Conservation (phyloP, 495 filamentous ascomycete species). For the Lasiosphaeria miniovina region DNA sequence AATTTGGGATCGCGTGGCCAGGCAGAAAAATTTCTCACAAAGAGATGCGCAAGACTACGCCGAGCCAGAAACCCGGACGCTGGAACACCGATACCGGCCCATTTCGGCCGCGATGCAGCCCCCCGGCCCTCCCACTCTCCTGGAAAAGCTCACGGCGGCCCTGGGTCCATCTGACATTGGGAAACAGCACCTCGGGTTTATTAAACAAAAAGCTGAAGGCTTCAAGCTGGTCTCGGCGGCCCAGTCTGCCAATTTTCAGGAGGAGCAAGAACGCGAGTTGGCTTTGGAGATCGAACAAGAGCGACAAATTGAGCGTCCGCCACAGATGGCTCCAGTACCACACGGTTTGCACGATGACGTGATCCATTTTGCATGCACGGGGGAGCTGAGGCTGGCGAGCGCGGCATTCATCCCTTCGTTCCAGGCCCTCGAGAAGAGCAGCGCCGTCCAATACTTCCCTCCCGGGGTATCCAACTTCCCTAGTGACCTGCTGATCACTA, state of each 20-base stretch:
- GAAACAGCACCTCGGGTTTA: neutral
- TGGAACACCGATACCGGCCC: constrained; percentile 20
- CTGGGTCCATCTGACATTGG: neutral
- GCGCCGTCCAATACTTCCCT: constrained; percentile 31
- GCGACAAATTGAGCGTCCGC: constrained; percentile 51
- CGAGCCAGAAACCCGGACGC: constrained; percentile 32
- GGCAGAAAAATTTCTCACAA: constrained; percentile 12
- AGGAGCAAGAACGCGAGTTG: constrained; percentile 71
- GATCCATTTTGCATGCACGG: constrained; percentile 18
- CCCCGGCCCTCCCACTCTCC: neutral
- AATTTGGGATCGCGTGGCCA: constrained; percentile 23
- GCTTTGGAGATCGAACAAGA: constrained; percentile 62
- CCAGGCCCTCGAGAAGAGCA: constrained; percentile 28
- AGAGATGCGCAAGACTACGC: constrained; percentile 44
- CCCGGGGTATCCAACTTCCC: constrained; percentile 30
- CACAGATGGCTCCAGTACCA: constrained; percentile 25
- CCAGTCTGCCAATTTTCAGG: constrained; percentile 41
- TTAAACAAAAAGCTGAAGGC: neutral
- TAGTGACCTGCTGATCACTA: constrained; percentile 47
- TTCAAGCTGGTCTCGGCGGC: neutral
- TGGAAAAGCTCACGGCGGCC: neutral
- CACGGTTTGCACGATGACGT: constrained; percentile 52
- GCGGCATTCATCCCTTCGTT: constrained; percentile 50
- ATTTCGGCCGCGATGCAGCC: neutral
- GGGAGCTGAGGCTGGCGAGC: constrained; percentile 16